Evolutionary conservation across 2,329 filamentous ascomycete species (phyloP).

Genomic region (Ceratocystis destructans): DNA sequence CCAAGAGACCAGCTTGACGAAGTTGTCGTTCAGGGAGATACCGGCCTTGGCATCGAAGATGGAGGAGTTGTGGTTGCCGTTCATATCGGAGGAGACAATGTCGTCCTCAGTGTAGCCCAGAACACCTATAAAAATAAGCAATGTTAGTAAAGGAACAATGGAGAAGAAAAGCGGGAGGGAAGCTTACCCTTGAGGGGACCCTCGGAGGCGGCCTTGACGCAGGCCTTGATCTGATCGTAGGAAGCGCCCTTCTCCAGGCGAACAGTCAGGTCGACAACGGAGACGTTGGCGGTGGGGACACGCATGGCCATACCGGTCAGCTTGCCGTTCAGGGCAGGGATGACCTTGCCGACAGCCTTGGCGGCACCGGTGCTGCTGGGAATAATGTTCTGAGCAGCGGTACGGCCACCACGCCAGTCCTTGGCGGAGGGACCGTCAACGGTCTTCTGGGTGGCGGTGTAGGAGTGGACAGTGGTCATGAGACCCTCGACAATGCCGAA

Average conservation of each 20-base stretch:
- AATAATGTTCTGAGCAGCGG: slow-evolving; percentile 99
- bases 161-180: not conserved
- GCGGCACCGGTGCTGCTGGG: slow-evolving; percentile 97
- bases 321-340: slow-evolving; percentile 95
- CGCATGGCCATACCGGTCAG: slow-evolving; percentile 99
- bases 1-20: slow-evolving; percentile 97
- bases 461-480: slow-evolving; percentile 99
- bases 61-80: slow-evolving; percentile 84
- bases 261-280: slow-evolving; percentile 92
- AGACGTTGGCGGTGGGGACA: slow-evolving; percentile 97
- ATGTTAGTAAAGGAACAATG: slow-evolving; percentile 6
- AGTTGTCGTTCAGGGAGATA: slow-evolving; percentile 97
- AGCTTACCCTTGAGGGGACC: slow-evolving; percentile 70
- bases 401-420: slow-evolving; percentile 99
- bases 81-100: slow-evolving; percentile 84
- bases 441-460: slow-evolving; percentile 99
- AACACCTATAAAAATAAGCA: slow-evolving; percentile 44
- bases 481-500: slow-evolving; percentile 95
- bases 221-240: slow-evolving; percentile 87
- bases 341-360: slow-evolving; percentile 99
- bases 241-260: slow-evolving; percentile 79
- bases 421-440: slow-evolving; percentile 95
- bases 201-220: slow-evolving; percentile 75
- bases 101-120: slow-evolving; percentile 95
- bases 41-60: slow-evolving; percentile 99